These are phyloP conservation scores for Ophiostoma ulmi DNA, from an alignment of 2,329 filamentous ascomycete species.

Conservation along the genomic window DNA sequence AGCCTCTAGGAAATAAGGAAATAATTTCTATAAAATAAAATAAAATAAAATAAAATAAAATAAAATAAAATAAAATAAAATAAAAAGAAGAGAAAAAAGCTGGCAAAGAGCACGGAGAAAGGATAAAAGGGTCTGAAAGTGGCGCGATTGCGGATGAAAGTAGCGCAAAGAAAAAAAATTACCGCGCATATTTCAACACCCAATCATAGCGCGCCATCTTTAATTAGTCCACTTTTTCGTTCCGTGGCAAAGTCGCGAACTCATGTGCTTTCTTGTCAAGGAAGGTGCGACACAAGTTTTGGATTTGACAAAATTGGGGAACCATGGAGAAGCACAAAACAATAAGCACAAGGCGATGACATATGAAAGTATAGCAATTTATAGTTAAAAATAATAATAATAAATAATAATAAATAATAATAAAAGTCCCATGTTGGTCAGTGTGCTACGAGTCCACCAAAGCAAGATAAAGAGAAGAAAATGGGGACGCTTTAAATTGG, in stretches of 20 bases:
- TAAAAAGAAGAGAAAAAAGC: neutral
- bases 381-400: no score
- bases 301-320: slow-evolving; percentile 4
- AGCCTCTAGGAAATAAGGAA: neutral
- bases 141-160: slow-evolving; percentile 21
- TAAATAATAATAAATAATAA: no score
- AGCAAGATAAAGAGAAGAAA: neutral
- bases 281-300: neutral
- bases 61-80: neutral
- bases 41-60: neutral
- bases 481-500: neutral
- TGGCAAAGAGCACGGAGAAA: neutral
- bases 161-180: slow-evolving; percentile 20
- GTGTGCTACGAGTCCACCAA: neutral
- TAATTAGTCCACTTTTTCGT: slow-evolving; percentile 15
- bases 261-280: slow-evolving; percentile 24
- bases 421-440: neutral
- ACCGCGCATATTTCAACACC: neutral
- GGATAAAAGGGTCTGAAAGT: slow-evolving; percentile 13
- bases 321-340: neutral
- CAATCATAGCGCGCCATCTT: slow-evolving; percentile 24
- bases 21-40: neutral
- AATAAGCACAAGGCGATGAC: neutral
- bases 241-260: slow-evolving; percentile 25
- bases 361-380: neutral